Percentiles rank a stretch among this genome's conserved stretches.
phyloP scores from a whole-genome alignment of 129 eudicot genomes.

The Glebionis coronaria region DNA sequence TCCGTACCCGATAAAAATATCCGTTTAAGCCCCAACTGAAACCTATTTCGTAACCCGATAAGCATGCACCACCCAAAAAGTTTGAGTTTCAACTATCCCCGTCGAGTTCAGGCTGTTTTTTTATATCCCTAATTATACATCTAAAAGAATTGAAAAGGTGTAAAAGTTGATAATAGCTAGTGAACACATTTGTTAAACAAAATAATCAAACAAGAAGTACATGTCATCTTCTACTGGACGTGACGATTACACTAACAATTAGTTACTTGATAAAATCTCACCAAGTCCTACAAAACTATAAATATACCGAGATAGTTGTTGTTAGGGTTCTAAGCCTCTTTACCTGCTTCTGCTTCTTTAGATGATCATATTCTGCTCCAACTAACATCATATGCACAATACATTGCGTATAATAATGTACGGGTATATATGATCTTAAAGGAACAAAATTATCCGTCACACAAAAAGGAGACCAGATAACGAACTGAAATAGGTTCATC shows the following conservation, averaged over 20 bases:
- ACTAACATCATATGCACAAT: constrained; percentile 3
- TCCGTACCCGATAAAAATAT: no score
- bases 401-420: constrained; percentile 6
- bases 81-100: no score
- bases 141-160: background rate
- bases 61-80: no score
- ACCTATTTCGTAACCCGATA: no score
- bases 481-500: background rate
- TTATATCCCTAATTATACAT: background rate
- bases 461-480: background rate
- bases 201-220: background rate
- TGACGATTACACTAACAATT: background rate
- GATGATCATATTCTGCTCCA: background rate
- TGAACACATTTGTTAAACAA: background rate
- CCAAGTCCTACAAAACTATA: background rate
- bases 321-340: background rate
- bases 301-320: background rate
- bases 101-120: background rate
- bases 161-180: background rate
- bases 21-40: no score
- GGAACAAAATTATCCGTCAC: constrained; percentile 16
- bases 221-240: background rate
- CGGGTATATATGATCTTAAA: constrained; percentile 17
- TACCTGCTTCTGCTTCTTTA: background rate
- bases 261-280: background rate